Conservation (phyloP, 2,329 filamentous ascomycete species). For the Penicillium thymicola region DNA sequence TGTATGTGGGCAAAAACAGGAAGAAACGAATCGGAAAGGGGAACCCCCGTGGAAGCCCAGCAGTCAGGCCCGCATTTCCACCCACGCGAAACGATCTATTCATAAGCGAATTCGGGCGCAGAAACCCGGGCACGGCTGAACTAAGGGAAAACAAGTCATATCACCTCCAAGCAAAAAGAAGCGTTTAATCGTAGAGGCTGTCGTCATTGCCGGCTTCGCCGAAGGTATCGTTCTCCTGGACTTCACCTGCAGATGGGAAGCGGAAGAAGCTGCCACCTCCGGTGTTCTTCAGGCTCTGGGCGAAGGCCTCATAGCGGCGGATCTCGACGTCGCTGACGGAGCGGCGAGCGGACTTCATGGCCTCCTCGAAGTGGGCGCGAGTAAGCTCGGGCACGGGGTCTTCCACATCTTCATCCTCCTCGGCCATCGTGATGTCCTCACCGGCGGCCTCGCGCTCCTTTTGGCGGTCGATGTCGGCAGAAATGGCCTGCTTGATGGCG, state of each 20-base stretch:
- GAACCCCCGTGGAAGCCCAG: slow-evolving; percentile 14
- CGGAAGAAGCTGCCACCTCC: slow-evolving; percentile 97
- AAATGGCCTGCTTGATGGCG: slow-evolving; percentile 96
- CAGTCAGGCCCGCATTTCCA: slow-evolving; percentile 20
- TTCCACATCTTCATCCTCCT: slow-evolving; percentile 63
- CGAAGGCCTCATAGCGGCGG: slow-evolving; percentile 95
- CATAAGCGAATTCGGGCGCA: slow-evolving; percentile 13
- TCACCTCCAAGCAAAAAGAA: slow-evolving; percentile 18
- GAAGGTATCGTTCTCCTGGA: slow-evolving; percentile 58
- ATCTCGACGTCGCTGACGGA: slow-evolving; percentile 98
- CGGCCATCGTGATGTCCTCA: slow-evolving; percentile 72
- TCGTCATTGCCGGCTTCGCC: slow-evolving; percentile 91
- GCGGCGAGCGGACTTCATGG: slow-evolving; percentile 89
- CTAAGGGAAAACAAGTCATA: slow-evolving; percentile 20
- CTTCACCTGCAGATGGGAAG: slow-evolving; percentile 69
- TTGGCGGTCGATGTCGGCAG: slow-evolving; percentile 78
- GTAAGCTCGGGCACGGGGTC: slow-evolving; percentile 96
- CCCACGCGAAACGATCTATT: slow-evolving; percentile 19
- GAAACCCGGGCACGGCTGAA: slow-evolving; percentile 13
- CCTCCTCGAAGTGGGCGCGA: slow-evolving; percentile 96
- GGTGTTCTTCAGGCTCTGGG: slow-evolving; percentile 98
- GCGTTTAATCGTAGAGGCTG: slow-evolving; percentile 85
- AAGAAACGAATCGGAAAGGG: slow-evolving; percentile 21
- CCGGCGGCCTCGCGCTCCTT: slow-evolving; percentile 86
- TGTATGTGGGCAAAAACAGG: slow-evolving; percentile 22